phyloP scores from a whole-genome alignment of 202 grass and related monocot genomes.

The Schoenoplectus triqueter region DNA sequence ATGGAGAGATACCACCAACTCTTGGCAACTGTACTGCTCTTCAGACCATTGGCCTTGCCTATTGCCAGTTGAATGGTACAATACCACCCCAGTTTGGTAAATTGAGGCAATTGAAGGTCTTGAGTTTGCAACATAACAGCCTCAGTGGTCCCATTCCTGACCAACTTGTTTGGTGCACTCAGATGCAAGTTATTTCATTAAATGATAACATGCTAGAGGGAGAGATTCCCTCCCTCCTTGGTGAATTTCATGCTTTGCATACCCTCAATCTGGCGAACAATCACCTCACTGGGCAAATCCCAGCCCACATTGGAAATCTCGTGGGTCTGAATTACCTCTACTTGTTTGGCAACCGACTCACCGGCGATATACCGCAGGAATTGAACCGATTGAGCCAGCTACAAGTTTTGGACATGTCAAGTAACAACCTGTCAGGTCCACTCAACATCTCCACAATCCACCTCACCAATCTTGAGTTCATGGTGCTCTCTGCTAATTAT shows the following conservation, averaged over 20 bases:
- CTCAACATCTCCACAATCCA: constrained; percentile 55
- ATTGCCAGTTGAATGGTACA: constrained; percentile 59
- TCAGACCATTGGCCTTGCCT: constrained; percentile 74
- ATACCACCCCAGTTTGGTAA: constrained; percentile 65
- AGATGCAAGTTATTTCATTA: constrained; percentile 54
- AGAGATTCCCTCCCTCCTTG: constrained; percentile 58
- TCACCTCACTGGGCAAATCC: constrained; percentile 53
- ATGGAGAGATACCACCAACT: constrained; percentile 64
- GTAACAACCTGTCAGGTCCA: constrained; percentile 69
- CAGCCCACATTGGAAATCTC: constrained; percentile 52
- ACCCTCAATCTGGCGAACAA: constrained; percentile 80
- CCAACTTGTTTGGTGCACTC: constrained; percentile 50
- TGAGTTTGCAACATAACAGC: constrained; percentile 69
- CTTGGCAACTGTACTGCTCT: constrained; percentile 65
- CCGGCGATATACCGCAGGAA: constrained; percentile 55
- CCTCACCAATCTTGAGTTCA: constrained; percentile 63
- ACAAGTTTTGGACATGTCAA: constrained; percentile 70
- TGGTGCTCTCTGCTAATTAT: constrained; percentile 63
- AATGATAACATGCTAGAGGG: constrained; percentile 61
- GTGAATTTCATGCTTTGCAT: constrained; percentile 54
- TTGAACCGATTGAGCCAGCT: constrained; percentile 68
- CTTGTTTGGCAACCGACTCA: constrained; percentile 76
- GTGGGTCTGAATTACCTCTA: constrained; percentile 69
- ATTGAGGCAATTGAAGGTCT: constrained; percentile 55
- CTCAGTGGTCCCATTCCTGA: constrained; percentile 63